A percentile compares a stretch with the other conserved stretches of the same genome.
These are phyloP conservation scores for Nicotiana noctiflora DNA, from an alignment of 257 asterid genomes.

Conservation along the genomic window DNA sequence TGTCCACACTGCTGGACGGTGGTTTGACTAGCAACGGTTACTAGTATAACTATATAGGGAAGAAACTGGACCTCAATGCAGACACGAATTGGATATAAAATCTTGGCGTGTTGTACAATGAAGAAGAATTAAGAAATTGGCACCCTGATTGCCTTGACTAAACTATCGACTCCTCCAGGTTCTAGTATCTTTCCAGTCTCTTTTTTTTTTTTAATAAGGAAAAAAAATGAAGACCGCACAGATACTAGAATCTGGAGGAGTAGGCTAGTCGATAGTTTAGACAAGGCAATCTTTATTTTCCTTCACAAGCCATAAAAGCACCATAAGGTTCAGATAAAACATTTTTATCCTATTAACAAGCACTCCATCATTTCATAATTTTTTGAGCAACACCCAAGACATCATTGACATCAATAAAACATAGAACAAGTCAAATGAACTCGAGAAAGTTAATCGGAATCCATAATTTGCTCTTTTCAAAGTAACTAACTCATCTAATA, in stretches of 20 bases:
- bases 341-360: background rate
- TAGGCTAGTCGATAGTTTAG: background rate
- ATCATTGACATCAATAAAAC: background rate
- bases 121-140: conserved; percentile 3
- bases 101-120: background rate
- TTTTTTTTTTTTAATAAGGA: no score
- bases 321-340: background rate
- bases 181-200: background rate
- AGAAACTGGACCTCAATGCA: background rate
- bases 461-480: background rate
- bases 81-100: background rate
- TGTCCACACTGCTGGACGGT: background rate
- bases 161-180: background rate
- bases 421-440: background rate
- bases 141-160: background rate
- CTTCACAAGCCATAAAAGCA: background rate
- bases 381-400: background rate
- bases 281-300: background rate
- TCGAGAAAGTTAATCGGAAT: background rate
- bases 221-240: background rate
- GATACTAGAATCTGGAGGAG: background rate
- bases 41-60: background rate
- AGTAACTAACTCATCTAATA: background rate
- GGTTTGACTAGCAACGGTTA: background rate
- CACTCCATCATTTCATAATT: background rate